phyloP scores from a whole-genome alignment of 2,329 filamentous ascomycete genomes.

The Ceratocystiopsis sp. region DNA sequence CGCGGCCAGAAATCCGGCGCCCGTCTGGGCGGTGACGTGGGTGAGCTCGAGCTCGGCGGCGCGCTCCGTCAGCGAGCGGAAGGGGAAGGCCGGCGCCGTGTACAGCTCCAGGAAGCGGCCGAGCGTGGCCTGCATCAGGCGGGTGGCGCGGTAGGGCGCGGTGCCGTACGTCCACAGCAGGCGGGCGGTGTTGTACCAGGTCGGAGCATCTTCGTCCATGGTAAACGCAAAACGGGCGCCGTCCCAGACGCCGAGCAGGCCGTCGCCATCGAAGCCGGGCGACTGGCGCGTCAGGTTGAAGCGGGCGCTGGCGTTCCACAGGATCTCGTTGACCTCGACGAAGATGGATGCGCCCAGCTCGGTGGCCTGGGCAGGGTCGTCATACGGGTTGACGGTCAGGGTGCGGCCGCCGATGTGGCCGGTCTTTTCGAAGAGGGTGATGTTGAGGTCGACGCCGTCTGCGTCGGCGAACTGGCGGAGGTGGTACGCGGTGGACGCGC shows the following conservation, averaged over 20 bases:
- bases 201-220: conserved; percentile 37
- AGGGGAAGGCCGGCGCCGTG: conserved; percentile 67
- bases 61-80: conserved; percentile 53
- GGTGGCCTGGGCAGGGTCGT: conserved; percentile 47
- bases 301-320: conserved; percentile 52
- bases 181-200: conserved; percentile 68
- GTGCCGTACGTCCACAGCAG: conserved; percentile 74
- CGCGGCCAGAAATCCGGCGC: conserved; percentile 50
- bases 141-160: conserved; percentile 56
- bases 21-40: conserved; percentile 51
- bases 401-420: conserved; percentile 68
- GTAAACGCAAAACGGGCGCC: conserved; percentile 57
- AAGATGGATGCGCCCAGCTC: conserved; percentile 91
- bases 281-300: conserved; percentile 50
- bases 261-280: conserved; percentile 15
- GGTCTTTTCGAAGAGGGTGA: conserved; percentile 76
- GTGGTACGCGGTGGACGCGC: conserved; percentile 74
- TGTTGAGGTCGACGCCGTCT: conserved; percentile 46
- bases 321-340: conserved; percentile 65
- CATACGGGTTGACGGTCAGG: conserved; percentile 65
- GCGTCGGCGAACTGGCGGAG: conserved; percentile 52
- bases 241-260: conserved; percentile 67
- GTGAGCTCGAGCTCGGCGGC: conserved; percentile 51
- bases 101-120: conserved; percentile 67
- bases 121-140: conserved; percentile 54